Conservation (phyloP, 176 grass and related monocot species). For the Oryza brachyantha region DNA sequence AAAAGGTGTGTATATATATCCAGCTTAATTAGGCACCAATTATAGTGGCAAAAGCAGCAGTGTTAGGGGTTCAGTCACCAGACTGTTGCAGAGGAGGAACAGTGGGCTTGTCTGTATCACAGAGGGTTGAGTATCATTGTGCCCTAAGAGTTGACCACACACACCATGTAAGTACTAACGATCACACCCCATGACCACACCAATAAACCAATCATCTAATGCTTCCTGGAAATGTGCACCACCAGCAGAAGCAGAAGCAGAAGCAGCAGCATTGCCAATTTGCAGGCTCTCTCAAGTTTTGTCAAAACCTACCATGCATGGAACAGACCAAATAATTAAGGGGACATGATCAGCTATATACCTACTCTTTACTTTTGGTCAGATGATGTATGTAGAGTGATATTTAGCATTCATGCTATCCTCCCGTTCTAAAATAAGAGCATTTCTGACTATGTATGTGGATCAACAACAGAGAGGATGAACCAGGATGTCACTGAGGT, state of each 20-base stretch:
- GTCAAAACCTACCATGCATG: constrained; percentile 18
- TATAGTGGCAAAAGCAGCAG: neutral
- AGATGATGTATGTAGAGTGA: neutral
- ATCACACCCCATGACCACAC: constrained; percentile 35
- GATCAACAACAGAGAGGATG: no score
- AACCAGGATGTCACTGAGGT: no score
- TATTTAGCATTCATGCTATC: neutral
- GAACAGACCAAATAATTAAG: constrained; percentile 25
- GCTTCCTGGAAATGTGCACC: constrained; percentile 20
- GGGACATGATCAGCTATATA: neutral
- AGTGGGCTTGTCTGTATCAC: constrained; percentile 60
- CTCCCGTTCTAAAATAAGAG: no score
- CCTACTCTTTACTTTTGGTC: constrained; percentile 28
- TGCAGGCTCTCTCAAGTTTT: neutral
- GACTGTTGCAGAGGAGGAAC: constrained; percentile 18
- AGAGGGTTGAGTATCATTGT: constrained; percentile 33
- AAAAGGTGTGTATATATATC: neutral
- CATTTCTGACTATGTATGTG: no score
- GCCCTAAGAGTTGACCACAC: constrained; percentile 52
- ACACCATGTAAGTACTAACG: constrained; percentile 29
- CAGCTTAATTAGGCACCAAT: neutral
- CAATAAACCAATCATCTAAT: constrained; percentile 41
- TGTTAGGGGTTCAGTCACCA: neutral
- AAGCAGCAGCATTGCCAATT: neutral
- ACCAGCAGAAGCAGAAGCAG: neutral